A percentile compares a stretch with the other conserved stretches of the same genome.
phyloP scores from a whole-genome alignment of 140 eudicot genomes.

The Oenanthe javanica region DNA sequence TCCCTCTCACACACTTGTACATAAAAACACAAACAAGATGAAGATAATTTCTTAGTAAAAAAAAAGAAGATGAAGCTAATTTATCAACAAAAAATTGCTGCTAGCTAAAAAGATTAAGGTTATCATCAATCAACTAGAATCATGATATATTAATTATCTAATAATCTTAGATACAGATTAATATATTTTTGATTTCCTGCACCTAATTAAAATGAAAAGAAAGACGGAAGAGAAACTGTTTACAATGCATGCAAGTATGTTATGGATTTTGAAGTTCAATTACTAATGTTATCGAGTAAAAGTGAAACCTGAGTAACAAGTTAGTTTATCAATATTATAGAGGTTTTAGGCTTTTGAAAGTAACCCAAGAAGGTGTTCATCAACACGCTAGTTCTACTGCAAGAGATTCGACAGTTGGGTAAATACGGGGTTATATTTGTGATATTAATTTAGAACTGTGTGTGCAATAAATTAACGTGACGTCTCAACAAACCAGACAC shows the following conservation, averaged over 20 bases:
- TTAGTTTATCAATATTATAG: background rate
- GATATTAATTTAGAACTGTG: background rate
- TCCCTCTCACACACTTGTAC: background rate
- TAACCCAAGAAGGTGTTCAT: background rate
- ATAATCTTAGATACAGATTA: background rate
- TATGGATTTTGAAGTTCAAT: no score
- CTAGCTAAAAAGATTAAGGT: background rate
- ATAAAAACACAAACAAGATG: background rate
- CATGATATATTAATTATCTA: background rate
- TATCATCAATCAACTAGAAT: background rate
- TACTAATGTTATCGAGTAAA: no score
- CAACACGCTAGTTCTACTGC: background rate
- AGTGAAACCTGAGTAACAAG: no score
- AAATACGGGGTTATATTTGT: background rate
- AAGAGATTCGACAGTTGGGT: no score
- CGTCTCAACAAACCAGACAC: slow-evolving; percentile 3
- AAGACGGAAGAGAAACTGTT: background rate
- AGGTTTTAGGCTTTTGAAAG: background rate
- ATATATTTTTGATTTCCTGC: background rate
- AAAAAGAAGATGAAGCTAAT: no score
- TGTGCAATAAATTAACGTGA: background rate
- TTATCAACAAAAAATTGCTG: background rate
- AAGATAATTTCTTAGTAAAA: background rate
- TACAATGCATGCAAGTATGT: background rate
- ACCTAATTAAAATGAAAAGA: background rate